Conservation (phyloP, 345 rosid genomes). For the Corymbia maculata region DNA sequence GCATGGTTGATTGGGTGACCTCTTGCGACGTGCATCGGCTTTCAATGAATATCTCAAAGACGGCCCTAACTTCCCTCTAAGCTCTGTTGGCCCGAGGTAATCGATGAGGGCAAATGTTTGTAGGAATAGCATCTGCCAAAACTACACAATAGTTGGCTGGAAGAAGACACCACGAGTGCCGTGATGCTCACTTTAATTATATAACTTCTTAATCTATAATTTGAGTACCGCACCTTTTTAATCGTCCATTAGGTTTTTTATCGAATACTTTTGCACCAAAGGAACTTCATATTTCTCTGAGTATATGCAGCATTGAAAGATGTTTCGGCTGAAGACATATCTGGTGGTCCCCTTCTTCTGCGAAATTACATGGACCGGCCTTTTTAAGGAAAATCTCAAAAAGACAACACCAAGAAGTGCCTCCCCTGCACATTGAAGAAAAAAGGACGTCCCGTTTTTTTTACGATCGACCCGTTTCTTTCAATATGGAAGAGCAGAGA, state of each 20-base stretch:
- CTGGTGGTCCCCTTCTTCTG: not conserved
- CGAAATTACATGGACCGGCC: not conserved
- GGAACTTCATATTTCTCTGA: not conserved
- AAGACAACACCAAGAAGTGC: not conserved
- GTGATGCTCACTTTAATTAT: rapidly evolving
- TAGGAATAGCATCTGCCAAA: not conserved
- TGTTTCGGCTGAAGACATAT: not conserved
- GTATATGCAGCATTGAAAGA: not conserved
- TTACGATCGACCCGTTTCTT: not conserved
- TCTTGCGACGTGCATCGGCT: not conserved
- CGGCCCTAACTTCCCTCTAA: not conserved
- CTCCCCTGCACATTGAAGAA: not conserved
- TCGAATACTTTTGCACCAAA: not conserved
- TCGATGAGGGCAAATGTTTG: not conserved
- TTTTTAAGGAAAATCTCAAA: not conserved
- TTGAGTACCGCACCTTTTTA: not conserved
- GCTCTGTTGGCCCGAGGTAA: not conserved
- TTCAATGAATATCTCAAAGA: not conserved
- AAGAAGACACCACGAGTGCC: rapidly evolving
- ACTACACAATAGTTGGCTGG: not conserved
- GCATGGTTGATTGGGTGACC: not conserved
- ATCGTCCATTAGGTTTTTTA: not conserved
- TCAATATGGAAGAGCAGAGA: not conserved
- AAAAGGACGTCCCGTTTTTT: not conserved
- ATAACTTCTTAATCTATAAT: too few species aligned